These are phyloP conservation scores for Aureobasidium namibiae DNA, from an alignment of 2,329 filamentous ascomycete genomes.

Conservation along the genomic window DNA sequence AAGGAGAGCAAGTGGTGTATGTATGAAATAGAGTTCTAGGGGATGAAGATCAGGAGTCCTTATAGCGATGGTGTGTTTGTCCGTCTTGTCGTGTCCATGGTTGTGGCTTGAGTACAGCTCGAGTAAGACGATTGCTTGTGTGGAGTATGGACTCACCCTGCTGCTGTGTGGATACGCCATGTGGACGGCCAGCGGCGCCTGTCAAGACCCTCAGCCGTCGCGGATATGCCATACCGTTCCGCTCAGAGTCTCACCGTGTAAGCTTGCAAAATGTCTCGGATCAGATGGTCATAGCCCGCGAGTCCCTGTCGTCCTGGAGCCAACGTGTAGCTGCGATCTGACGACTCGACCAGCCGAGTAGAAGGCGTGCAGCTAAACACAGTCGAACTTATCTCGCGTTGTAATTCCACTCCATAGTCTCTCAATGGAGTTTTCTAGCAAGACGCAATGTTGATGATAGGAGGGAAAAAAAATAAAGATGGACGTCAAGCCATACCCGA, in stretches of 20 bases:
- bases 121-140: background rate
- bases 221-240: background rate
- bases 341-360: background rate
- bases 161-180: background rate
- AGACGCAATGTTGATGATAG: background rate
- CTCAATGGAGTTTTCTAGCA: too few species aligned
- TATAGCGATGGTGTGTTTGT: background rate
- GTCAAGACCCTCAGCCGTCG: background rate
- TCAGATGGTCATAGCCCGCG: background rate
- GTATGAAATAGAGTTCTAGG: background rate
- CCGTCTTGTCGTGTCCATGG: background rate
- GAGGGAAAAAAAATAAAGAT: background rate
- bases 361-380: too few species aligned
- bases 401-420: too few species aligned
- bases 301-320: background rate
- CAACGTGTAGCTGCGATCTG: background rate
- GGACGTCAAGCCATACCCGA: background rate
- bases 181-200: background rate
- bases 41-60: background rate
- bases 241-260: background rate
- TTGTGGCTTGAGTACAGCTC: background rate
- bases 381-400: too few species aligned
- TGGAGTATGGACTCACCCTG: background rate
- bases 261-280: background rate
- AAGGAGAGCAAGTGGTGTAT: background rate